Conservation (phyloP, 495 filamentous ascomycete genomes). For the Hypomontagnella submonticulosa region DNA sequence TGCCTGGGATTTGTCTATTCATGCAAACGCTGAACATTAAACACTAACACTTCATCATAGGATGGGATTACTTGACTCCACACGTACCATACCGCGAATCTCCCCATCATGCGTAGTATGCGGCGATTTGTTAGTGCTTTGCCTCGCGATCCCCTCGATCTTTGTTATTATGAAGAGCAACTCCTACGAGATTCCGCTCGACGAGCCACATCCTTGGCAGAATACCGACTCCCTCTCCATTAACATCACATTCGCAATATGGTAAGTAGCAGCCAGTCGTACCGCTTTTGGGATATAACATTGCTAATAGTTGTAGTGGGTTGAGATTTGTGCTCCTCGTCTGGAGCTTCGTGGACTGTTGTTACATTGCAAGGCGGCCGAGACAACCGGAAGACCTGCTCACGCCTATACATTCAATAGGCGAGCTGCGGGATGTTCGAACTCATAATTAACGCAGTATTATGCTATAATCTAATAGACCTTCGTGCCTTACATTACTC, state of each 20-base stretch:
- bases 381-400: slow-evolving; percentile 17
- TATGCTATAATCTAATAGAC: slow-evolving; percentile 11
- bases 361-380: slow-evolving; percentile 15
- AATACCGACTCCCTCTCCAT: slow-evolving; percentile 30
- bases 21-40: neutral
- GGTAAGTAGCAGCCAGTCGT: slow-evolving; percentile 24
- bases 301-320: slow-evolving; percentile 18
- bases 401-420: slow-evolving; percentile 21
- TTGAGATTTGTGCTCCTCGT: slow-evolving; percentile 31
- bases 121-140: slow-evolving; percentile 36
- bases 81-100: slow-evolving; percentile 38
- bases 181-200: neutral
- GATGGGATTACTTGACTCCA: slow-evolving; percentile 38
- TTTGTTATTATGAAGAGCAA: slow-evolving; percentile 26
- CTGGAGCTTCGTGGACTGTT: slow-evolving; percentile 41
- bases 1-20: neutral
- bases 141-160: slow-evolving; percentile 35
- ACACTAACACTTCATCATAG: slow-evolving; percentile 10
- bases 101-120: slow-evolving; percentile 23
- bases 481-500: neutral
- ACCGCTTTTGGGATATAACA: neutral
- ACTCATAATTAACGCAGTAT: slow-evolving; percentile 10
- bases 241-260: slow-evolving; percentile 30
- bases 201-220: slow-evolving; percentile 34
- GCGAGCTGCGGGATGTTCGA: slow-evolving; percentile 28